Evolutionary conservation across 179 eudicot genomes (phyloP), one percentile per base, ranked within the genome.

Genomic region (Heliamphora pulchella): DNA sequence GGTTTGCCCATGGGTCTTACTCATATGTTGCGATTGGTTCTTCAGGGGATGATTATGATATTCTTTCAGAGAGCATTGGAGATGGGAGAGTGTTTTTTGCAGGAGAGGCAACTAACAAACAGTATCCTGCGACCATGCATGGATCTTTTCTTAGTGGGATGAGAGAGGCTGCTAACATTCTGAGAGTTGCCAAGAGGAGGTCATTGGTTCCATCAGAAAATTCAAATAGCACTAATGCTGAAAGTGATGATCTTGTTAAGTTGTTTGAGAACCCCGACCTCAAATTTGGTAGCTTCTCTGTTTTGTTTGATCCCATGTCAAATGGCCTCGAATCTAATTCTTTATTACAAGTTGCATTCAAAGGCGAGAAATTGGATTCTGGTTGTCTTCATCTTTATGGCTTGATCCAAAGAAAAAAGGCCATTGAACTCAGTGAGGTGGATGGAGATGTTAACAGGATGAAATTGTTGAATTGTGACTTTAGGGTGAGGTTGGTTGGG

Each of bases 121-220:
- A 85, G 82, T 96, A 94, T 83, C 99, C 99, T 7, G 99, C 99
- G 3, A 96, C 99, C 2, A 96, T 96, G 99, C 99, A 96, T 22
- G 99, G 99, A 75, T 98, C 99, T 63, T 94, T 94, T 64, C 90
- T 96, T 20, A 96, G 99, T 78, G 99, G 99, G 53, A 91, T 96
- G 98, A 90, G 99, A 82, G 99, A 96, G 86, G 97, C 99, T 76
- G 98, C 99, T 53, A 90, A 96, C 66, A 94, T 96, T 70, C 62
- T 91, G 61, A 89, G 91, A 80, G 90, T 90, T 71, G 90, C 93
- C 31, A 83, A 88, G 83, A 90, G 84, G 83, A 89, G 93, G 82
- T 85, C 89, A 74, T 18, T 39, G 72, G 46, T 76, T 58, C 51
- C 81, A 48, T 79, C 77, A 61, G 85, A 82, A 62, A 87, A 81